Conservation (phyloP, 306 rosid genomes). For the Ziziphus jujuba region DNA sequence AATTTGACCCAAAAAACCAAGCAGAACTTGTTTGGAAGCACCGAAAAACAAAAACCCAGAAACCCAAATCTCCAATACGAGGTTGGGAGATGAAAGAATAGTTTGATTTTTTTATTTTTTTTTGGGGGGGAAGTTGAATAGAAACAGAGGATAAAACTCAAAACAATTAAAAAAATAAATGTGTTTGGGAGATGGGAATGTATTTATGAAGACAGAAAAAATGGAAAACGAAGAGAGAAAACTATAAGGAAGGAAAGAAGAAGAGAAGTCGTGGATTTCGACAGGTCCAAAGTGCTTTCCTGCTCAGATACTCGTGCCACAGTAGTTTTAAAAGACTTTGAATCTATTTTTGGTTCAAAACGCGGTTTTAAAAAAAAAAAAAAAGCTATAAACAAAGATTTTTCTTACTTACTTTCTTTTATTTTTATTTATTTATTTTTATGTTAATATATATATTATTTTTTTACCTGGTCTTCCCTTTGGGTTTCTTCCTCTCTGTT, state of each 20-base stretch:
- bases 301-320: slow-evolving; percentile 1
- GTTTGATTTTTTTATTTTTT: background rate
- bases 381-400: background rate
- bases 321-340: slow-evolving; percentile 33
- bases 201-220: slow-evolving; percentile 6
- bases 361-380: slow-evolving; percentile 57
- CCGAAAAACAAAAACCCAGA: slow-evolving; percentile 22
- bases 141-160: background rate
- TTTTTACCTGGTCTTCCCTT: slow-evolving; percentile 32
- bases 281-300: slow-evolving; percentile 9
- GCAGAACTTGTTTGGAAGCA: background rate
- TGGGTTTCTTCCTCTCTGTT: slow-evolving; percentile 26
- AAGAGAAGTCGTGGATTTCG: background rate
- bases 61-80: slow-evolving; percentile 3
- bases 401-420: background rate
- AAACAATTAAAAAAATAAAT: slow-evolving; percentile 1
- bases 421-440: no score
- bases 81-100: background rate
- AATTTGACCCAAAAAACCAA: background rate
- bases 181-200: slow-evolving; percentile 26
- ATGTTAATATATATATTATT: background rate
- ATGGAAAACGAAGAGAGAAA: slow-evolving; percentile 1
- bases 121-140: background rate
- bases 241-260: slow-evolving; percentile 2
- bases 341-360: slow-evolving; percentile 34